Percentiles rank a stretch among this genome's conserved stretches.
phyloP scores from a whole-genome alignment of 495 filamentous ascomycete genomes.

The Endocarpon pusillum region DNA sequence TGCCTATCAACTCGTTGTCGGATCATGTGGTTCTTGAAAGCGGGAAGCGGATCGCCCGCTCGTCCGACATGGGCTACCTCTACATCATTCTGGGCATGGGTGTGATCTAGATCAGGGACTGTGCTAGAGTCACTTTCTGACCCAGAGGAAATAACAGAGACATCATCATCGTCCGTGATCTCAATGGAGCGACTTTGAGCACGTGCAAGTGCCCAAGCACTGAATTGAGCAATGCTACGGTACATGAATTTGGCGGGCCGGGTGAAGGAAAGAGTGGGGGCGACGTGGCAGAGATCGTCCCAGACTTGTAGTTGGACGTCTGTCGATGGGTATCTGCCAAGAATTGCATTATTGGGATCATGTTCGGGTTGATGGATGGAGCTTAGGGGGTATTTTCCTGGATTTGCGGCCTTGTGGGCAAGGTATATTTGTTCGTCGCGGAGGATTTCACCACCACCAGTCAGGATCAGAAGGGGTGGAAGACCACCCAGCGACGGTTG shows the following conservation, averaged over 20 bases:
- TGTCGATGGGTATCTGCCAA: constrained; percentile 58
- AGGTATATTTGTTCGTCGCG: constrained; percentile 90
- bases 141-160: constrained; percentile 50
- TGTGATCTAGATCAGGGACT: constrained; percentile 10
- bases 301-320: constrained; percentile 94
- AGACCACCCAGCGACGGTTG: constrained; percentile 78
- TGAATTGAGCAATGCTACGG: constrained; percentile 75
- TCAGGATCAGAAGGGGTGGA: constrained; percentile 69
- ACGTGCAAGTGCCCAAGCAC: constrained; percentile 71
- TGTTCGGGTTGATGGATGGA: constrained; percentile 47
- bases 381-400: constrained; percentile 50
- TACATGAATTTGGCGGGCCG: constrained; percentile 93
- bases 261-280: constrained; percentile 78
- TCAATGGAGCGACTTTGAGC: constrained; percentile 67
- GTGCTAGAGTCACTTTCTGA: constrained; percentile 18
- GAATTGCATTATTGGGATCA: constrained; percentile 32
- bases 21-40: constrained; percentile 74
- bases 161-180: constrained; percentile 58
- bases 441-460: constrained; percentile 74
- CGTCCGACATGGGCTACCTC: constrained; percentile 49
- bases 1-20: constrained; percentile 68
- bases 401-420: constrained; percentile 83
- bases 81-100: too few relatives aligned
- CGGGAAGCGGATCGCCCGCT: constrained; percentile 66
- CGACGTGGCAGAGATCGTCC: constrained; percentile 88